Evolutionary conservation across 148 eudicot genomes (phyloP), one percentile per base, ranked within the genome.

Genomic region (Vaccinium myrtillus): DNA sequence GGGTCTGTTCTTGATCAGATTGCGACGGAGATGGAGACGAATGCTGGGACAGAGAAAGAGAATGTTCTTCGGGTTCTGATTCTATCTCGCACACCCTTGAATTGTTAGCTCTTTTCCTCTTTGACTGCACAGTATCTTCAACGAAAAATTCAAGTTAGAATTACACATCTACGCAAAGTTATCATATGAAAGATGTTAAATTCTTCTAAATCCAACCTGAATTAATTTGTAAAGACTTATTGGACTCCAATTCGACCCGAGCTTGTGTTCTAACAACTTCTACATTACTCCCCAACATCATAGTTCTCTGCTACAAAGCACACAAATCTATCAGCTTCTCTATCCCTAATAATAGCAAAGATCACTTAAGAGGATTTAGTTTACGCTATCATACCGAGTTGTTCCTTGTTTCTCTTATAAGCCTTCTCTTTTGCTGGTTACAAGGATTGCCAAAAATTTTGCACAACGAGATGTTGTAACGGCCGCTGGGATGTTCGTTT

Each of bases 1-100:
- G 87, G 27, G 91, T 87, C 67, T 85, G 94, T 30, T 92, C 98
- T 77, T 93, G 96, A 89, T 96, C 98, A 50, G 98, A 94, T 56
- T 90, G 96, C 27, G 96, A 92, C 0, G 98, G 98, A 48, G 96
- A 92, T 0, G 98, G 98, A 53, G 98, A 94, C 0, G 96, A 96
- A 58, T 91, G 92, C 75, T 91, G 96, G 14, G 98, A 96, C 39
- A 90, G 80, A 0, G 98, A 91, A 83, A 89, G 91, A 32, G 94
- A 92, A 88, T 93, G 97, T 70, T 94, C 95, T 84, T 94, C 97
- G 4, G 86, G 91, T 76, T 96, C 98, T 46, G 89, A 78, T 85
- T 89, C 95, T 78, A 78, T 71, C 32, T 90, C 95, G 75, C 82
- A 85, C 30, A 85, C 55, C 80, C 87, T 90, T 85, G 92, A 79